Conservation (phyloP, 306 rosid genomes). For the Vachellia collinsii region DNA sequence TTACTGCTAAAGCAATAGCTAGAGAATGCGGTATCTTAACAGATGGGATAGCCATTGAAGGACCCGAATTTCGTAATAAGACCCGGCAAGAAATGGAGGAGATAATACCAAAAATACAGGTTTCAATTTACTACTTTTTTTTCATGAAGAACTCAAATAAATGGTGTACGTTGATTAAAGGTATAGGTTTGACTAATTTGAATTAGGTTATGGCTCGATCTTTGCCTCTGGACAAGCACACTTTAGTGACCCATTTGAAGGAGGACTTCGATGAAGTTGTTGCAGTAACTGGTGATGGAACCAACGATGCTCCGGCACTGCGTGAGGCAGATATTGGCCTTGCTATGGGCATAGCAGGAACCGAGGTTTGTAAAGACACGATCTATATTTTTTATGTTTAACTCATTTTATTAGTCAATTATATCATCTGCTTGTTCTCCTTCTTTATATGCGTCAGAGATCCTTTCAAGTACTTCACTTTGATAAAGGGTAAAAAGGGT, state of each 20-base stretch:
- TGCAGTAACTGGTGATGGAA: conserved; percentile 95
- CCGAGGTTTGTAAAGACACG: conserved; percentile 69
- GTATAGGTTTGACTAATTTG: conserved; percentile 18
- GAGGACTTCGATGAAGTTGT: conserved; percentile 71
- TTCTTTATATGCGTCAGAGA: background rate
- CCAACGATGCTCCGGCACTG: conserved; percentile 94
- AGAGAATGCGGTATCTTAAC: conserved; percentile 92
- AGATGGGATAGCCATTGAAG: conserved; percentile 88
- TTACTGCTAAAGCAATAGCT: conserved; percentile 96
- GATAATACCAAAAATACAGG: conserved; percentile 89
- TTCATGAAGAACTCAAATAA: background rate
- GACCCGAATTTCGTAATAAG: conserved; percentile 73
- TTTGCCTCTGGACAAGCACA: conserved; percentile 86
- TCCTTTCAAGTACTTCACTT: background rate
- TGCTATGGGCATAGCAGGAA: conserved; percentile 95
- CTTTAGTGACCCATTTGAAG: conserved; percentile 71
- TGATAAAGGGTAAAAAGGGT: too few species aligned
- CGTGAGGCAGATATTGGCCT: conserved; percentile 95
- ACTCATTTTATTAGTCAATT: background rate
- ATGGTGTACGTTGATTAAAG: too few species aligned
- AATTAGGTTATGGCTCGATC: conserved; percentile 95
- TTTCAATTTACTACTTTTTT: conserved; percentile 26
- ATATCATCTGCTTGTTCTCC: background rate
- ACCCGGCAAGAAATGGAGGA: conserved; percentile 58
- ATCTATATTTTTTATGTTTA: background rate